Percentiles rank a stretch among this genome's conserved stretches.
Evolutionary conservation across 164 flowering plant species (phyloP).

Genomic region (Umbilicus rupestris): DNA sequence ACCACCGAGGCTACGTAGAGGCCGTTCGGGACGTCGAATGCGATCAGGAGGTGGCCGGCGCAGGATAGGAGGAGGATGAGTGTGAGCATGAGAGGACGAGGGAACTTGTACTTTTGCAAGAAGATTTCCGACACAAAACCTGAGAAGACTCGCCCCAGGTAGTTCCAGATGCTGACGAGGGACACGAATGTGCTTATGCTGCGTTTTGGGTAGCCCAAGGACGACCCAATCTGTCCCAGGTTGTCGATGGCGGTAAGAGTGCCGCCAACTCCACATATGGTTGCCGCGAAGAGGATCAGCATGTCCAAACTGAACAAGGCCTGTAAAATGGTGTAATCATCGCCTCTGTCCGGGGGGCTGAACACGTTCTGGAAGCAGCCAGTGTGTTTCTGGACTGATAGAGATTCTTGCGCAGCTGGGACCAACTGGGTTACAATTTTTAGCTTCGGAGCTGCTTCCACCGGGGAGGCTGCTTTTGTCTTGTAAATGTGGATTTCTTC

Average conservation of each 20-base stretch:
- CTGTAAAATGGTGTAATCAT: slow-evolving; percentile 41
- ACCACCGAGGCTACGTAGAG: slow-evolving; percentile 17
- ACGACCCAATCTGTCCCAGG: slow-evolving; percentile 32
- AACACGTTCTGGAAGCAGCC: slow-evolving; percentile 21
- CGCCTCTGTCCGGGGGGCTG: slow-evolving; percentile 39
- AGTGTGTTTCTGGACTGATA: slow-evolving; percentile 11
- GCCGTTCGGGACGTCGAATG: slow-evolving; percentile 16
- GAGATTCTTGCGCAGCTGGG: background rate
- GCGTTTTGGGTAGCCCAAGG: slow-evolving; percentile 19
- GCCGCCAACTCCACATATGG: slow-evolving; percentile 36
- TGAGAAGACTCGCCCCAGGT: slow-evolving; percentile 18
- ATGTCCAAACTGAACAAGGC: slow-evolving; percentile 45
- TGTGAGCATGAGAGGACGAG: slow-evolving; percentile 23
- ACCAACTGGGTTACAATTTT: slow-evolving; percentile 5
- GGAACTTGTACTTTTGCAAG: slow-evolving; percentile 20
- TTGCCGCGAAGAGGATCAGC: slow-evolving; percentile 26
- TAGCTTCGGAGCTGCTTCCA: background rate
- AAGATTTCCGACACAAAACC: slow-evolving; percentile 24
- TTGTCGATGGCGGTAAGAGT: slow-evolving; percentile 41
- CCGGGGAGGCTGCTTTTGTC: slow-evolving; percentile 2
- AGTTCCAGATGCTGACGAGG: slow-evolving; percentile 31
- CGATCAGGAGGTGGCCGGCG: slow-evolving; percentile 22
- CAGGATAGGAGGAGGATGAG: slow-evolving; percentile 16
- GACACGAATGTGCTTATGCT: slow-evolving; percentile 24
- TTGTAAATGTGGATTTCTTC: slow-evolving; percentile 22